Base-by-base conservation (phyloP, 2,329 filamentous ascomycete genomes). In the Aureobasidium zeae region DNA sequence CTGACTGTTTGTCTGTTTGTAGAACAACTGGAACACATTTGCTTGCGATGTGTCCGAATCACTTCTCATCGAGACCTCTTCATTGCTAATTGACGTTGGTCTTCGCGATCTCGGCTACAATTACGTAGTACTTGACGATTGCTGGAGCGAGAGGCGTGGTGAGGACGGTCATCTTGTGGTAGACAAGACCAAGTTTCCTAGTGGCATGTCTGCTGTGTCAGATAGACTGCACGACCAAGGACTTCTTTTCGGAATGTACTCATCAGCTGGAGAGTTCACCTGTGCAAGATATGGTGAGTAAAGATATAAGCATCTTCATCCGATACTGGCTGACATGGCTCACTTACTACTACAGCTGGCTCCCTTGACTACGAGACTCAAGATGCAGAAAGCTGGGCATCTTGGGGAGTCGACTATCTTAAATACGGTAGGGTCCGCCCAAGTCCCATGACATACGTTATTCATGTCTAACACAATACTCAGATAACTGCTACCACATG, bases 221-320 rank as follows among this genome's bases (percentile, higher is more conserved):
- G 63, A 72, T 45, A 52, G 62, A 19, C 43, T 75, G 6, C 73
- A 76, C 51, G 55, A 48, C 0, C 52, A 72, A 21, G 69, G 66
- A 1, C 54, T 77, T 31, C 63, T 67, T 12, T 71, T 74, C 47
- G 73, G 73, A 22, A 73, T 75, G 56, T 76, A 76, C 53, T 66
- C 62, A 12, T 62, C 61, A 43, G 69, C 70, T 11, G 70, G 71
- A 3, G 58, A 60, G 29, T 64, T 63, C 49, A 59, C 67, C 38
- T 61, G 67, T 52, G 52, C 60, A 32, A 34, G 57, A 35, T 63
- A 60, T 28, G 54, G 31, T 22, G 11, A 22, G 31, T n/a, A 4
- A 11, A 22, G 20, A 5, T 19, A 28, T 13, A 13, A 7, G 7
- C 4, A 11, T 15, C 22, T 26, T 28, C 11, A 9, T 3, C 3